Evolutionary conservation across 305 asterid genomes (phyloP).

Genomic region (Fraxinus nigra): DNA sequence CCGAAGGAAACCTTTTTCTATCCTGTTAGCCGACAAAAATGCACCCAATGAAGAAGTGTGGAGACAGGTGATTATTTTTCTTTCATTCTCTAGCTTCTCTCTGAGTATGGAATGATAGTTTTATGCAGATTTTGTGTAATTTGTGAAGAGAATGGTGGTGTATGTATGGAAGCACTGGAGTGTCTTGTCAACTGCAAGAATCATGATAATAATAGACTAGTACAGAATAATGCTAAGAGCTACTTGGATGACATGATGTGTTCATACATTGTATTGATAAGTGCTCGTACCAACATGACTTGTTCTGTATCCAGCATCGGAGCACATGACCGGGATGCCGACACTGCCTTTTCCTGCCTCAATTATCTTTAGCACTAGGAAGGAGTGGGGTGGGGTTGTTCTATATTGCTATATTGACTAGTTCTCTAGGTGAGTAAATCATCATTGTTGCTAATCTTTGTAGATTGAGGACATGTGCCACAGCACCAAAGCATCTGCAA

Average conservation of each 20-base stretch:
- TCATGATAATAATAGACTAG: background rate
- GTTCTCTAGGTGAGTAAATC: constrained; percentile 23
- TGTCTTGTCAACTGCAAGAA: constrained; percentile 15
- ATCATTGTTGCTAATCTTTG: constrained; percentile 24
- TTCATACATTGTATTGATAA: background rate
- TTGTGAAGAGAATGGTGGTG: constrained; percentile 10
- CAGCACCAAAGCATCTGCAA: constrained; percentile 76
- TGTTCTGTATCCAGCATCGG: background rate
- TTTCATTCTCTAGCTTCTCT: constrained; percentile 19
- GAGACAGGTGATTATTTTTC: constrained; percentile 56
- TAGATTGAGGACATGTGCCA: constrained; percentile 94
- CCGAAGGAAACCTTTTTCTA: constrained; percentile 76
- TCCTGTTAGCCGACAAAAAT: constrained; percentile 96
- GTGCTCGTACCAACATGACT: background rate
- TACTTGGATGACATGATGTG: constrained; percentile 15
- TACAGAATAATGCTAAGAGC: constrained; percentile 3
- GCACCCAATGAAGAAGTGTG: constrained; percentile 98
- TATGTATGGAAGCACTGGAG: constrained; percentile 1
- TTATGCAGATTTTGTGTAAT: background rate
- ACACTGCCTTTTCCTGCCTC: background rate
- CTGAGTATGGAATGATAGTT: constrained; percentile 9
- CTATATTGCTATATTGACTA: background rate
- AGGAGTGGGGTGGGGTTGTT: background rate
- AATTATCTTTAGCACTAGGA: background rate
- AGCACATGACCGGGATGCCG: background rate